Base-by-base conservation (phyloP, 257 asterid species). In the Gynochthodes officinalis region DNA sequence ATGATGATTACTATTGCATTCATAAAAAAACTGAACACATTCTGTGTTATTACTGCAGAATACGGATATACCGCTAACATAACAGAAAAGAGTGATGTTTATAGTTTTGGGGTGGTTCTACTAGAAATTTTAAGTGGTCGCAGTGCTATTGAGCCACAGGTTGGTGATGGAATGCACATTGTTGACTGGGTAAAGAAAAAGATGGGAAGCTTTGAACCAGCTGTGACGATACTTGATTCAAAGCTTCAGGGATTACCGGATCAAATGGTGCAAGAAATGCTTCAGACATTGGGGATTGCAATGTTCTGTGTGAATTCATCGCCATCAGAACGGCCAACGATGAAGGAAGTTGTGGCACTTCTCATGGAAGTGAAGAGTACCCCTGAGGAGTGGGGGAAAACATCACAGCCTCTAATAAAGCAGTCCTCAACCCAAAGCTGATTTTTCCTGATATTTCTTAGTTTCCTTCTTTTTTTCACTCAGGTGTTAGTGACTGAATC, bases 261-360 rank as follows among this genome's bases (percentile, higher is more conserved):
- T 78, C 96, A 86, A 70, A 79, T 83, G 88, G 96, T 90, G 87
- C 98, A 93, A 77, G 98, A 93, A 84, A 90, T 93, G 96, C 96
- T 93, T 37, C 98, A 93, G 72, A 88, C 98, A 15, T 93, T 93
- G 4, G 98, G 98, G 46, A 90, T 93, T 16, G 98, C 98, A 0
- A 90, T 93, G 97, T 93, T 93, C 76, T 93, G 98, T 33, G 97
- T 91, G 75, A 93, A 93, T 63, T 77, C 94, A 30, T 86, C 96
- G 12, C 98, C 98, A 0, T 73, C 84, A 0, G 97, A 93, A 66
- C 79, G 98, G 80, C 98, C 98, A 25, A 86, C 98, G 0, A 93
- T 93, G 98, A 91, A 90, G 85, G 97, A 93, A 80, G 98, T 90
- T 44, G 97, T 93, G 76, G 97, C 98, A 13, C 97, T 93, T 73